phyloP scores from a whole-genome alignment of 371 early-diverging fungal genomes.

The Circinella minor region DNA sequence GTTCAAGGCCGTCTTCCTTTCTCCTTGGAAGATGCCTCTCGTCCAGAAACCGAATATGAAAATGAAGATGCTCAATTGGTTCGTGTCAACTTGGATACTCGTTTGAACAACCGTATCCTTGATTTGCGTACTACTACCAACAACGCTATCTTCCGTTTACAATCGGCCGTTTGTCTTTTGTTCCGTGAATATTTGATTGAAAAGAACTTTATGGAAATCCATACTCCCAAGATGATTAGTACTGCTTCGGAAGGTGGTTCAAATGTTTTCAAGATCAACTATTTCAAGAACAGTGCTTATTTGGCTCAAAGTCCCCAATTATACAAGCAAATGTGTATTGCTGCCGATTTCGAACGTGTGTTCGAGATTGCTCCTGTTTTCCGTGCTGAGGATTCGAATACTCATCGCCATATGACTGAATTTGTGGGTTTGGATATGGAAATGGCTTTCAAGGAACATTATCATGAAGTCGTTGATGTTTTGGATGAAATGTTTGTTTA shows the following conservation, averaged over 20 bases:
- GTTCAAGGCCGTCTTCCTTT: constrained; percentile 91
- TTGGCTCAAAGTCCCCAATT: constrained; percentile 99
- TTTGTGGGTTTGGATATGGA: constrained; percentile 99
- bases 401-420: constrained; percentile 99
- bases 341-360: constrained; percentile 97
- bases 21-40: constrained; percentile 94
- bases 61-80: constrained; percentile 68
- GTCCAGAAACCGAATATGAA: constrained; percentile 84
- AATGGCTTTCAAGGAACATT: constrained; percentile 98
- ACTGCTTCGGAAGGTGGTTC: constrained; percentile 99
- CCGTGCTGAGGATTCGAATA: constrained; percentile 99
- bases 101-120: constrained; percentile 96
- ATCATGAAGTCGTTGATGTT: constrained; percentile 94
- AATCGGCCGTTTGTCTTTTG: constrained; percentile 91
- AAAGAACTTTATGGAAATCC: constrained; percentile 96
- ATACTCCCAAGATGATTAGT: constrained; percentile 98
- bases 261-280: constrained; percentile 97
- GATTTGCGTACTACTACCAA: constrained; percentile 98
- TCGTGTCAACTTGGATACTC: constrained; percentile 91
- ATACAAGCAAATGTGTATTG: constrained; percentile 99
- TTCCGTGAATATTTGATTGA: constrained; percentile 94
- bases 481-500: constrained; percentile 92
- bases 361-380: constrained; percentile 99
- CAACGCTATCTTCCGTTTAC: constrained; percentile 98
- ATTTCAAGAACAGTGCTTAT: constrained; percentile 95